These are phyloP conservation scores for Candida sojae DNA, from an alignment of 1,139 yeast genomes.

Conservation along the genomic window DNA sequence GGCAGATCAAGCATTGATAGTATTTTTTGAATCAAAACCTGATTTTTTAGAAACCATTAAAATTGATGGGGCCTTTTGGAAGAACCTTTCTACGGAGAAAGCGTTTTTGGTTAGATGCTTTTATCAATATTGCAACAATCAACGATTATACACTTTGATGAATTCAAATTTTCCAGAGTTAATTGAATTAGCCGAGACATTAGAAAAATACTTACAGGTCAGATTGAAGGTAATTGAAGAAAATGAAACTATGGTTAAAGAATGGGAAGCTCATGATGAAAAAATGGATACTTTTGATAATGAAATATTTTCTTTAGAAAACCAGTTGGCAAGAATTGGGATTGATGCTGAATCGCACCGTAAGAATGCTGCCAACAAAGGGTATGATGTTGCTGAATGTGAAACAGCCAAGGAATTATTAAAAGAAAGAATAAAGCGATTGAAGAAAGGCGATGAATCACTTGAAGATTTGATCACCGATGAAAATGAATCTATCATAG, in stretches of 20 bases:
- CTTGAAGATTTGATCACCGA: slow-evolving; percentile 10
- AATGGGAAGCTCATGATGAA: slow-evolving; percentile 18
- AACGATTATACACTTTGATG: slow-evolving; percentile 54
- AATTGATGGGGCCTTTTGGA: slow-evolving; percentile 67
- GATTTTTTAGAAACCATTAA: slow-evolving; percentile 61
- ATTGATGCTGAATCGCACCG: slow-evolving; percentile 11
- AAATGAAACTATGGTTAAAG: slow-evolving; percentile 26
- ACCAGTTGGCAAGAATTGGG: slow-evolving; percentile 13
- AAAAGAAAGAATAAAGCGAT: slow-evolving; percentile 8
- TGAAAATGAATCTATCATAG: slow-evolving; percentile 8
- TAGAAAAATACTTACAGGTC: slow-evolving; percentile 52
- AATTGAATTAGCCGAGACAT: slow-evolving; percentile 62
- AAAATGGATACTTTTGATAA: slow-evolving; percentile 12
- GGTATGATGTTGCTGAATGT: slow-evolving; percentile 3
- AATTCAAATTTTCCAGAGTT: slow-evolving; percentile 84
- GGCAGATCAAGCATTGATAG: slow-evolving; percentile 66
- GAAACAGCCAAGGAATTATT: slow-evolving; percentile 6
- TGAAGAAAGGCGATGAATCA: slow-evolving; percentile 6
- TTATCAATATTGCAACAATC: slow-evolving; percentile 61
- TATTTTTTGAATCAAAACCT: slow-evolving; percentile 60
- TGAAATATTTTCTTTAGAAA: slow-evolving; percentile 14
- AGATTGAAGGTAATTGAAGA: slow-evolving; percentile 38
- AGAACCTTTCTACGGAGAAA: slow-evolving; percentile 68
- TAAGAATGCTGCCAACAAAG: slow-evolving; percentile 2
- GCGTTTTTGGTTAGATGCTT: slow-evolving; percentile 72